phyloP scores from a whole-genome alignment of 495 filamentous ascomycete species.

The Glutinoglossum americanum region DNA sequence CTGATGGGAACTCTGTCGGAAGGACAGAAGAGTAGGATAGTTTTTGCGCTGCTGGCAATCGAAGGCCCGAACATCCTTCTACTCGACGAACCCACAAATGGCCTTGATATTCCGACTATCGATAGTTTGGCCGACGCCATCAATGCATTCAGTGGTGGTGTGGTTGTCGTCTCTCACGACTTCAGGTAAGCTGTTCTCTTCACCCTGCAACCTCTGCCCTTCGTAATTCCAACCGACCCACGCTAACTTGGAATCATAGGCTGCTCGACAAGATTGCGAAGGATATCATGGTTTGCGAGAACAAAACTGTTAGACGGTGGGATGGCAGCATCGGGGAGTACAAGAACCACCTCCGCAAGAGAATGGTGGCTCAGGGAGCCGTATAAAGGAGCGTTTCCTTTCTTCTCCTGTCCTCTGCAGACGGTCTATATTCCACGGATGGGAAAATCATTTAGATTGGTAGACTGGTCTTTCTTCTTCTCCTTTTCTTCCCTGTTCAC shows the following conservation, averaged over 20 bases:
- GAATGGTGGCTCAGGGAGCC: constrained; percentile 55
- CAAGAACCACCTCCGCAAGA: constrained; percentile 97
- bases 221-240: background rate
- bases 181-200: constrained; percentile 46
- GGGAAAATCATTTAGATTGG: background rate
- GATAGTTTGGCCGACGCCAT: constrained; percentile 95
- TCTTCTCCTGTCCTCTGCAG: background rate
- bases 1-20: constrained; percentile 96
- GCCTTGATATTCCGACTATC: constrained; percentile 97
- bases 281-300: constrained; percentile 97
- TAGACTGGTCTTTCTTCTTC: background rate
- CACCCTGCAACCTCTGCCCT: background rate
- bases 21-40: constrained; percentile 92
- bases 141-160: constrained; percentile 87
- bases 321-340: constrained; percentile 77
- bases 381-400: constrained; percentile 23
- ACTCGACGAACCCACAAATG: constrained; percentile 96
- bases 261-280: constrained; percentile 98
- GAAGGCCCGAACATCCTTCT: constrained; percentile 95
- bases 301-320: constrained; percentile 79
- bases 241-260: constrained; percentile 24
- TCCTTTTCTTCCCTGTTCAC: background rate
- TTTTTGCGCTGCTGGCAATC: constrained; percentile 91
- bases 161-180: constrained; percentile 95
- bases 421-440: background rate